These are phyloP conservation scores for Trifolium repens DNA, from an alignment of 306 rosid species.

Conservation along the genomic window DNA sequence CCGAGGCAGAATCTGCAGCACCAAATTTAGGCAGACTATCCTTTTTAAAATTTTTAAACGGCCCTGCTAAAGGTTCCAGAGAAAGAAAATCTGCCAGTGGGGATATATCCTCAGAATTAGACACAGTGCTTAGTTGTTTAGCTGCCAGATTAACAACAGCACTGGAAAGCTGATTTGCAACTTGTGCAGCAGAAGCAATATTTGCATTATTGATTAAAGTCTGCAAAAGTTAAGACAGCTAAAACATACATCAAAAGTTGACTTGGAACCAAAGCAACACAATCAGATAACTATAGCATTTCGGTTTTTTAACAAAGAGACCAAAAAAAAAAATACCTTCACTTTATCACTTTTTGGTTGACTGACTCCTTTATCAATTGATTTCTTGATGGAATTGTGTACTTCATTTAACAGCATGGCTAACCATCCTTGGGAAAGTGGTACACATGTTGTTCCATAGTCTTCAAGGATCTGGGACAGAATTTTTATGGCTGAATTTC, in stretches of 20 bases:
- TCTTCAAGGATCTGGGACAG: slow-evolving; percentile 79
- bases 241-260: slow-evolving; percentile 33
- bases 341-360: slow-evolving; percentile 71
- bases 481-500: slow-evolving; percentile 74
- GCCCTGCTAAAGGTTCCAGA: slow-evolving; percentile 74
- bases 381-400: slow-evolving; percentile 58
- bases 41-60: slow-evolving; percentile 67
- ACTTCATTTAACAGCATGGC: slow-evolving; percentile 73
- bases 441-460: slow-evolving; percentile 72
- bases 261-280: slow-evolving; percentile 34
- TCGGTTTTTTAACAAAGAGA: slow-evolving; percentile 11
- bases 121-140: slow-evolving; percentile 57
- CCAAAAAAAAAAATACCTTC: slow-evolving; percentile 62
- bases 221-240: slow-evolving; percentile 64
- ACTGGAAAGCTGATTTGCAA: slow-evolving; percentile 71
- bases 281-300: slow-evolving; percentile 32
- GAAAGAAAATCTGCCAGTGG: slow-evolving; percentile 83
- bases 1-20: slow-evolving; percentile 93
- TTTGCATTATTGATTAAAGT: slow-evolving; percentile 80
- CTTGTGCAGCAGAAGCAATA: slow-evolving; percentile 75
- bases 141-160: slow-evolving; percentile 85
- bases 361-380: slow-evolving; percentile 62
- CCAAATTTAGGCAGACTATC: slow-evolving; percentile 72
- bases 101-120: slow-evolving; percentile 60
- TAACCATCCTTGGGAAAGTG: slow-evolving; percentile 92